A percentile compares a stretch with the other conserved stretches of the same genome.
Conservation (phyloP, 768 basidiomycete species). For the Leucosporidium scottii region DNA sequence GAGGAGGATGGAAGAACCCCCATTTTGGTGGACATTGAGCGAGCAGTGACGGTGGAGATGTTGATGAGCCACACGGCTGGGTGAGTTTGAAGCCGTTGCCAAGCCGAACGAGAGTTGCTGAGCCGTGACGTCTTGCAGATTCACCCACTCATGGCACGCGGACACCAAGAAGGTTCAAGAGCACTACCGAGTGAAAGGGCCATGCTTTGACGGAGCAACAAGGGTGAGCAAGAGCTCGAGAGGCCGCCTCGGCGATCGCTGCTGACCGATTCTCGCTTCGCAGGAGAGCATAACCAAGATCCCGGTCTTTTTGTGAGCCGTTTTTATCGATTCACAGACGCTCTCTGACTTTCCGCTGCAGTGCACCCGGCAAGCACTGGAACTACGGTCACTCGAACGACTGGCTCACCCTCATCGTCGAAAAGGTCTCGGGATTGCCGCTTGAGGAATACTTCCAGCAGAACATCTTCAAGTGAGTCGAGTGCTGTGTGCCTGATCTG, state of each 20-base stretch:
- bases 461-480: slow-evolving; percentile 36
- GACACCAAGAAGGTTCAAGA: too few relatives aligned
- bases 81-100: slow-evolving; percentile 17
- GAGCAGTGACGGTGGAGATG: slow-evolving; percentile 38
- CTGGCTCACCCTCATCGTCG: slow-evolving; percentile 39
- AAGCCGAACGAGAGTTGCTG: neutral
- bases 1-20: neutral
- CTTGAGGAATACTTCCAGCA: slow-evolving; percentile 40
- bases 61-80: slow-evolving; percentile 40
- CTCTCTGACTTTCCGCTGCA: neutral
- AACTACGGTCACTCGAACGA: slow-evolving; percentile 38
- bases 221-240: neutral
- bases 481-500: too few relatives aligned
- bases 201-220: neutral
- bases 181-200: neutral
- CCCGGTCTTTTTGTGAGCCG: neutral
- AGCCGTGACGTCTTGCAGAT: neutral
- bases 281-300: too few relatives aligned
- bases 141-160: too few relatives aligned
- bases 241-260: neutral
- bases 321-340: neutral
- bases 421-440: slow-evolving; percentile 33
- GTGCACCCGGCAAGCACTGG: slow-evolving; percentile 1
- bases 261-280: neutral
- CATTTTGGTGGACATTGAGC: slow-evolving; percentile 28